phyloP scores from a whole-genome alignment of 768 basidiomycete species.

The Leccinum boreale region DNA sequence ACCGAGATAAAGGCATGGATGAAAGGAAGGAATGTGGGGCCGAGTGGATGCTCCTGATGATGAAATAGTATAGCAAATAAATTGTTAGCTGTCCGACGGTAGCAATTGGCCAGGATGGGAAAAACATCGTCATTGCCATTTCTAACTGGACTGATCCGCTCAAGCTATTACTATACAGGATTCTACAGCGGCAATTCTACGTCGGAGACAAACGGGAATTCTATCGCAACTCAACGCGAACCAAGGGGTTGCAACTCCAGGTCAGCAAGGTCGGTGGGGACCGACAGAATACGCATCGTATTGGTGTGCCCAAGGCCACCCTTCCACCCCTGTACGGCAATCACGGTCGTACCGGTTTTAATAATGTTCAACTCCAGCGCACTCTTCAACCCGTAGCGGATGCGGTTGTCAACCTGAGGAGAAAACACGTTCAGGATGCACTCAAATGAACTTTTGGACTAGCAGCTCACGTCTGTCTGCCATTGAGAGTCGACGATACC shows the following conservation, averaged over 20 bases:
- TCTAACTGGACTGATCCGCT: not conserved
- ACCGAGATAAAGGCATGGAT: conserved; percentile 5
- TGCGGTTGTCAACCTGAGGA: conserved; percentile 79
- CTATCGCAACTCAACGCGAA: conserved; percentile 15
- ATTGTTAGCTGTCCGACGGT: not conserved
- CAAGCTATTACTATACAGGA: conserved; percentile 1
- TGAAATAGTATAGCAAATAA: not conserved
- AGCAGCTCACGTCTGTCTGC: conserved; percentile 85
- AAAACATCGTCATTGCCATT: not conserved
- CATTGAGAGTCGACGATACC: conserved; percentile 86
- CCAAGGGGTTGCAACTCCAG: conserved; percentile 67
- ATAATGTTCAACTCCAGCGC: conserved; percentile 85
- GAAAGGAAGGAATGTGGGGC: not conserved
- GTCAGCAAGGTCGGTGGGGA: conserved; percentile 79
- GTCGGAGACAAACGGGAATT: conserved; percentile 1
- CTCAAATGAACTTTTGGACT: not conserved
- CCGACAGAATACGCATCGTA: conserved; percentile 79
- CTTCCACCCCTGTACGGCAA: conserved; percentile 99
- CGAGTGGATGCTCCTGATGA: not conserved
- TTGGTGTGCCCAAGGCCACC: conserved; percentile 96
- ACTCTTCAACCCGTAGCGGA: conserved; percentile 81
- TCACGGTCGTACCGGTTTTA: conserved; percentile 81
- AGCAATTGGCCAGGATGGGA: not conserved
- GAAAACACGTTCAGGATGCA: conserved; percentile 9
- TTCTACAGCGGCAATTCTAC: conserved; percentile 3